A percentile compares a stretch with the other conserved stretches of the same genome.
phyloP scores from a whole-genome alignment of 805 yeast species.

The Lachancea dasiensis region DNA sequence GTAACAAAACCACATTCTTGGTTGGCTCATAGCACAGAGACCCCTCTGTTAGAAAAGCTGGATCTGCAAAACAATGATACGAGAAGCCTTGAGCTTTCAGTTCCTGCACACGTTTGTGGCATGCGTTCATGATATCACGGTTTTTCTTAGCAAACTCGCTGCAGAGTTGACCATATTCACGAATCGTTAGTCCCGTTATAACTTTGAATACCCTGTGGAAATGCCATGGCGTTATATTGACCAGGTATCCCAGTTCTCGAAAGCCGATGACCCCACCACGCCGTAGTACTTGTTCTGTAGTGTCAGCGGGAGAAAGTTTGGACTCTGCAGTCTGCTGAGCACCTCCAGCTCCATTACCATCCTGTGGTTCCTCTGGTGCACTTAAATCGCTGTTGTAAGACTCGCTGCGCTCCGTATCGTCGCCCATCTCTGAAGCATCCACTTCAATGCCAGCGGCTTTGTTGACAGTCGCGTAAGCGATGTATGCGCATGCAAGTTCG shows the following conservation, averaged over 20 bases:
- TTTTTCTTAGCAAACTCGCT: constrained; percentile 48
- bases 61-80: constrained; percentile 20
- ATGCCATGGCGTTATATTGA: constrained; percentile 85
- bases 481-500: constrained; percentile 21
- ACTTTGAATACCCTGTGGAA: constrained; percentile 85
- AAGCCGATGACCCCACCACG: constrained; percentile 78
- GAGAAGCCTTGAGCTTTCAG: constrained; percentile 9
- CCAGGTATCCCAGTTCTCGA: constrained; percentile 80
- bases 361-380: constrained; percentile 1
- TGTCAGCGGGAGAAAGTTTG: constrained; percentile 17
- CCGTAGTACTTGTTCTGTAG: constrained; percentile 33
- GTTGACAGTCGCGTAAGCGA: constrained; percentile 23
- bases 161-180: constrained; percentile 82
- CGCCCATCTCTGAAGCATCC: not conserved
- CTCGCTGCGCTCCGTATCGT: constrained; percentile 2
- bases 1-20: constrained; percentile 19
- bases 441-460: constrained; percentile 20
- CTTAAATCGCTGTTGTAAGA: not conserved
- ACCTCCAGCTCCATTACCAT: not conserved
- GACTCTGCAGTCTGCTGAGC: not conserved
- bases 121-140: constrained; percentile 19
- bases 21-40: constrained; percentile 19
- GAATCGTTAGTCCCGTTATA: constrained; percentile 82
- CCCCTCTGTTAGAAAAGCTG: constrained; percentile 18
- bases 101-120: constrained; percentile 15